These are phyloP conservation scores for Magnusiomyces magnusii DNA, from an alignment of 1,139 yeast species.

Conservation along the genomic window DNA sequence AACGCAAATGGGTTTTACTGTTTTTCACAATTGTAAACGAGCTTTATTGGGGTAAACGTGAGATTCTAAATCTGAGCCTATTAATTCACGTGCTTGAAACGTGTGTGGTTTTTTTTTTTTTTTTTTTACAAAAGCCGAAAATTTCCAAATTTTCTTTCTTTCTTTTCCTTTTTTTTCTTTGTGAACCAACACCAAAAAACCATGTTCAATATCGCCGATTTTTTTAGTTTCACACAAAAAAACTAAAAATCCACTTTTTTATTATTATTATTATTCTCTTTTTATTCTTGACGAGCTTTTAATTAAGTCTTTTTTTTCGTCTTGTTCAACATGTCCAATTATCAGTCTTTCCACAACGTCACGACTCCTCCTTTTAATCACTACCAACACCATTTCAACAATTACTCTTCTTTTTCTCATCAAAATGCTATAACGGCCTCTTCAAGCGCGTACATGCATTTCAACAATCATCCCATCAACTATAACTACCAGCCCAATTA, in stretches of 20 bases:
- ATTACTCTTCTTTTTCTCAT: background rate
- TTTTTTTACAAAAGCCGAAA: background rate
- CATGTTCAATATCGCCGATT: background rate
- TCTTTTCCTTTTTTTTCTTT: background rate
- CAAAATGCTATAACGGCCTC: background rate
- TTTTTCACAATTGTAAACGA: too few relatives aligned
- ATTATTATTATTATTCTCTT: background rate
- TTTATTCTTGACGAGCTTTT: slow-evolving; percentile 23
- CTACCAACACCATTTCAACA: background rate
- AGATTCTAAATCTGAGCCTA: too few relatives aligned
- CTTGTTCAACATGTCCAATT: too few relatives aligned
- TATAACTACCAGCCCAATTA: slow-evolving; percentile 1
- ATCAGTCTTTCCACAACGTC: too few relatives aligned
- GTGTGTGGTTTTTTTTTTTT: background rate
- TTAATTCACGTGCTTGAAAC: background rate
- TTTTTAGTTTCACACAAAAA: too few relatives aligned
- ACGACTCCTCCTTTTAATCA: background rate
- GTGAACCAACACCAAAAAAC: background rate
- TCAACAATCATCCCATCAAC: slow-evolving; percentile 6
- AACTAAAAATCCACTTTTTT: background rate
- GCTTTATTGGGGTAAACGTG: background rate
- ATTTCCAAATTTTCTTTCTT: background rate
- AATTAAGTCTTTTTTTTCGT: slow-evolving; percentile 19
- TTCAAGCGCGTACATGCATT: slow-evolving; percentile 13
- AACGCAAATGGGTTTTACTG: too few relatives aligned